Evolutionary conservation across 345 rosid species (phyloP).

Genomic region (Sonneratia caseolaris): DNA sequence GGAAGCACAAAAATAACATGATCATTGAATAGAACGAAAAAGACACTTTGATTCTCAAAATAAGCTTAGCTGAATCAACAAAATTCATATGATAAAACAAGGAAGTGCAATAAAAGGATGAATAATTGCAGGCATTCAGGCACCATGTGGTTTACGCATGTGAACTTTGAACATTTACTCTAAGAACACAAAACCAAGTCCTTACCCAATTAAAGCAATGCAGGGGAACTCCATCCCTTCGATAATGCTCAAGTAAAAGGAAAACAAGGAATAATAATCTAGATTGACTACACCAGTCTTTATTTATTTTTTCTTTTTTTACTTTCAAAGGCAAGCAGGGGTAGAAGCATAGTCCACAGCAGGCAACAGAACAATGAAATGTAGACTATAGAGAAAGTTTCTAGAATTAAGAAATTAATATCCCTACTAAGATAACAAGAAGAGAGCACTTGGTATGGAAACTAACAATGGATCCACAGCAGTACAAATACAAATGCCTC

Average conservation of each 20-base stretch:
- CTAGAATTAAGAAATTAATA: background rate
- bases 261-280: background rate
- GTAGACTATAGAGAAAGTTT: background rate
- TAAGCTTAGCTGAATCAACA: background rate
- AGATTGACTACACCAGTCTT: background rate
- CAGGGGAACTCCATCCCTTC: background rate
- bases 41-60: background rate
- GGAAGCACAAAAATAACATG: background rate
- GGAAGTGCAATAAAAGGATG: background rate
- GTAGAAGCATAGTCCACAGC: background rate
- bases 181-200: slow-evolving; percentile 41
- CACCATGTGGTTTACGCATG: background rate
- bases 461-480: background rate
- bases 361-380: background rate
- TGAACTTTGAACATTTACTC: too few species aligned
- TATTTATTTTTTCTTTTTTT: background rate
- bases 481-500: background rate
- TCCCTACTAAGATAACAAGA: background rate
- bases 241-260: background rate
- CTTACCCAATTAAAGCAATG: background rate
- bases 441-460: background rate
- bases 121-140: background rate
- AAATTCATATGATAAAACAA: background rate
- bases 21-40: background rate
- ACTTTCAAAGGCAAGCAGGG: background rate